Conservation (phyloP, 768 basidiomycete genomes). For the Xerocomus potaroensis region DNA sequence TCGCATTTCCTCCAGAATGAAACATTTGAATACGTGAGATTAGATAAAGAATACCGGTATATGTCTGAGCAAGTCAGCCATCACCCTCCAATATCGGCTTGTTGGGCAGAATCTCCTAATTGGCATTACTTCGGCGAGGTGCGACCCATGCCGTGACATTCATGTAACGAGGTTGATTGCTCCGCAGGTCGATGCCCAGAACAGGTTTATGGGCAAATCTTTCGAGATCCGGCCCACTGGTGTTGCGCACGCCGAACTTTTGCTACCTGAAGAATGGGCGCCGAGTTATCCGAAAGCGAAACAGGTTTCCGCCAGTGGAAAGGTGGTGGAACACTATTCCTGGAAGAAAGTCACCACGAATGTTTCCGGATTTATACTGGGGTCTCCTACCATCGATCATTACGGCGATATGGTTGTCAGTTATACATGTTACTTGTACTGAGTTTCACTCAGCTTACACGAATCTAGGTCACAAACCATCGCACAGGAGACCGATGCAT, state of each 20-base stretch:
- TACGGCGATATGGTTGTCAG: slow-evolving; percentile 92
- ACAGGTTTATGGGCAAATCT: slow-evolving; percentile 93
- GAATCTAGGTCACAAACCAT: slow-evolving; percentile 69
- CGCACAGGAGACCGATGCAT: slow-evolving; percentile 84
- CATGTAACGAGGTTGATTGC: background rate
- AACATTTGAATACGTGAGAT: slow-evolving; percentile 89
- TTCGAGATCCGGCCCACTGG: slow-evolving; percentile 97
- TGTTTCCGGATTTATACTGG: slow-evolving; percentile 90
- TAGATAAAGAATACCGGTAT: slow-evolving; percentile 89
- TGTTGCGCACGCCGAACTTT: slow-evolving; percentile 83
- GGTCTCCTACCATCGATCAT: slow-evolving; percentile 83
- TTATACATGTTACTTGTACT: slow-evolving; percentile 14
- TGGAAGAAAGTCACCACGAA: slow-evolving; percentile 95
- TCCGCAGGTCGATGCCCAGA: slow-evolving; percentile 86
- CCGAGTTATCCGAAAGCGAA: slow-evolving; percentile 58
- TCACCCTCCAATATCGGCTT: slow-evolving; percentile 95
- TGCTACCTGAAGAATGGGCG: slow-evolving; percentile 64
- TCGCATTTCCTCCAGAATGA: slow-evolving; percentile 52
- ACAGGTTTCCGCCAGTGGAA: slow-evolving; percentile 39
- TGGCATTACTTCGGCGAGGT: slow-evolving; percentile 94
- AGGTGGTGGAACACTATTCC: slow-evolving; percentile 84
- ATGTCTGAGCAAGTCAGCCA: slow-evolving; percentile 96
- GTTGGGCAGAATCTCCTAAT: slow-evolving; percentile 84
- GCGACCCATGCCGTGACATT: background rate
- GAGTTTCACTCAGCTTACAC: slow-evolving; percentile 1